Evolutionary conservation across 495 filamentous ascomycete species (phyloP), one percentile per base, ranked within the genome.

Genomic region (Neurospora sp.): DNA sequence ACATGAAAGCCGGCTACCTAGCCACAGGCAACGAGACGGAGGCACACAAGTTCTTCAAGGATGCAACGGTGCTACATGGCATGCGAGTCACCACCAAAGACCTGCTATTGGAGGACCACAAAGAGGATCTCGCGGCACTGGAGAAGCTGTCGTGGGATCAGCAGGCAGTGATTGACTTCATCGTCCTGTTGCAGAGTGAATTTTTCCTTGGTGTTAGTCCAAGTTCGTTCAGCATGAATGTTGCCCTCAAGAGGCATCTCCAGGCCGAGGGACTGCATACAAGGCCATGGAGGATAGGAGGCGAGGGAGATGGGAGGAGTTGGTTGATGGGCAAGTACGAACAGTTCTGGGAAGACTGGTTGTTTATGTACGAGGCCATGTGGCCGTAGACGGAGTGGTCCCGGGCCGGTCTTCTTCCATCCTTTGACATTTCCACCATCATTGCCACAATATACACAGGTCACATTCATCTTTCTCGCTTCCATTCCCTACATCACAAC

Each of bases 291-390:
- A 83, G 74, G 73, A 77, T 83, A 16, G 83, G 83, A 9, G 80
- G 81, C 4, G 76, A 75, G 4, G 78, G 83, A 0, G 83, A 85
- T 70, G 82, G 78, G 27, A 71, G 81, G 38, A 85, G 83, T 40
- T 83, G 82, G 83, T 73, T 85, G 39, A 76, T 82, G 1, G 83
- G 83, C 3, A 79, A 75, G 9, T 82, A 82, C 68, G 76, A 80
- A 22, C 71, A 78, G 6, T 85, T 84, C 68, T 84, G 81, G 82
- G 80, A 83, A 20, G 81, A 85, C 40, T 84, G 83, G 83, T 71
- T 84, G 9, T 85, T 82, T 40, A 85, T 85, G 83, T 85, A 78
- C 44, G 83, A 85, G 41, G 82, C 82, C 0, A 74, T 85, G 74
- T 85, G 83, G 83, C 81, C 83, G 22, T 84, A 68, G 76, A 22